Percentiles rank a stretch among this genome's conserved stretches.
These are phyloP conservation scores for Rachicladosporium sp. DNA, from an alignment of 2,329 filamentous ascomycete species.

Conservation along the genomic window DNA sequence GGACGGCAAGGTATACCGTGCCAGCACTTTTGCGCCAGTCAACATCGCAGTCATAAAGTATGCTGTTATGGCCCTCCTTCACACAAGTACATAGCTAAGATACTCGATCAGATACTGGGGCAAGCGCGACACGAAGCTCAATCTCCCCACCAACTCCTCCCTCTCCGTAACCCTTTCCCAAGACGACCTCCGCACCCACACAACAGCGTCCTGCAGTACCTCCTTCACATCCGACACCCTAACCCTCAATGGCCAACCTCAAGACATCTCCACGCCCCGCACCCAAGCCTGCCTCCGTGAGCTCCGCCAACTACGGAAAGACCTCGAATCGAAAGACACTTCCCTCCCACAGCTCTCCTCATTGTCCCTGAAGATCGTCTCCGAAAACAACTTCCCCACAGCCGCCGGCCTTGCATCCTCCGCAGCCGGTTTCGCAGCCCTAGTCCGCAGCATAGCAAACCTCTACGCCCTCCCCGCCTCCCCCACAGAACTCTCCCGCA, in stretches of 20 bases:
- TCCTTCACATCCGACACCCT: constrained; percentile 58
- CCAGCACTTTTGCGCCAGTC: constrained; percentile 91
- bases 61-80: constrained; percentile 13
- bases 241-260: constrained; percentile 67
- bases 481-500: constrained; percentile 70
- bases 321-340: constrained; percentile 59
- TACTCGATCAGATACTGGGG: constrained; percentile 64
- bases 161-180: constrained; percentile 94
- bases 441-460: constrained; percentile 53
- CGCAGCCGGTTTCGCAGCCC: constrained; percentile 49
- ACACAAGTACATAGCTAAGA: constrained; percentile 6
- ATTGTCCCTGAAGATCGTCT: constrained; percentile 72
- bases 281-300: constrained; percentile 92
- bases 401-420: constrained; percentile 69
- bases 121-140: constrained; percentile 85
- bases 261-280: constrained; percentile 76
- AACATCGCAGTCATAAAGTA: constrained; percentile 98
- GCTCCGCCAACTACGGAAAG: constrained; percentile 63
- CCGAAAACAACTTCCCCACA: constrained; percentile 98
- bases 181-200: constrained; percentile 84
- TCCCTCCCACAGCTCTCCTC: constrained; percentile 71
- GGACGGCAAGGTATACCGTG: constrained; percentile 56
- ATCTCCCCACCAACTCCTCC: constrained; percentile 95
- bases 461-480: constrained; percentile 76
- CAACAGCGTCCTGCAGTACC: constrained; percentile 80